Evolutionary conservation across 2,329 filamentous ascomycete genomes (phyloP), one percentile per base, ranked within the genome.

Genomic region (Ophiostoma montium): DNA sequence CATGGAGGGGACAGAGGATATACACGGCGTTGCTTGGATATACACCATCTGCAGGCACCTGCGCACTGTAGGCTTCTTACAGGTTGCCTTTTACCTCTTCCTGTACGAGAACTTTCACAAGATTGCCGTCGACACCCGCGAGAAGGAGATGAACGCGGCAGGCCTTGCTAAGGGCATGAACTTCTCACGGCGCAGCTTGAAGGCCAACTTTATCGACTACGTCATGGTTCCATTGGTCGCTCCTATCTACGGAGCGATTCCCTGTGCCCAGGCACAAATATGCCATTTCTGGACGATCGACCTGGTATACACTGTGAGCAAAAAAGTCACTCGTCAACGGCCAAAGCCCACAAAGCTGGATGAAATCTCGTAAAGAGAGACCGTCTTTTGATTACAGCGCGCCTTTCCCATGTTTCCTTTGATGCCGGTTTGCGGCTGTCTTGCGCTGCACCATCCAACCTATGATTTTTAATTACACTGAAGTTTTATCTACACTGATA

Each of bases 261-360:
- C 82, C 0, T 76, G 78, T 39, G 69, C 79, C 5, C 79, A 85
- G 54, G 82, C 82, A 2, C 75, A 82, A 54, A 63, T 85, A 49
- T 76, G 71, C 58, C 82, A 86, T 60, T 77, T 86, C 58, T 86
- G 80, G 74, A 84, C 78, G 0, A 67, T 80, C 32, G 70, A 82
- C 50, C 61, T 86, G 55, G 78, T 82, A 11, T 86, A 86, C 63
- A 75, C 78, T 0, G 82, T 86, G 58, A 84, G 80, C 66, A 78
- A 80, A 63, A 86, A 86, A 60, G 74, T 78, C 57, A 75, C 70
- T 2, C 65, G 75, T 50, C 68, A 74, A 61, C 64, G 70, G 54
- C 63, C 67, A 31, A 70, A 70, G 51, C 67, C 69, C 3, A 53
- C 68, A 11, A 33, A 31, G 42, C 27, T 50, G 44, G 54, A 55